Percentiles rank a stretch among this genome's conserved stretches.
These are phyloP conservation scores for Aspergillus quadricinctus DNA, from an alignment of 2,329 filamentous ascomycete species.

Conservation along the genomic window DNA sequence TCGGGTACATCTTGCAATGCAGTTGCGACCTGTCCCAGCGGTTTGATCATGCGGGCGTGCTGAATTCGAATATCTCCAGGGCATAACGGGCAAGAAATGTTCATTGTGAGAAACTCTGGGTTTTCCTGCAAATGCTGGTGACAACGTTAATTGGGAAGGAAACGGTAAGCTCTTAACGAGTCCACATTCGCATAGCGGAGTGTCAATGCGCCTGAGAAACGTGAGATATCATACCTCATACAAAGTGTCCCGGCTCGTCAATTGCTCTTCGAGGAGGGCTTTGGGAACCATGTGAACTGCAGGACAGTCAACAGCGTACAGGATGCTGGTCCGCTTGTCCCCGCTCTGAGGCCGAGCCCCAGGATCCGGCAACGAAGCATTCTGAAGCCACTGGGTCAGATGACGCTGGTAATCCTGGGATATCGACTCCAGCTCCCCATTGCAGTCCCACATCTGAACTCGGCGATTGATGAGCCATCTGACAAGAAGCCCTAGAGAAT, in stretches of 20 bases:
- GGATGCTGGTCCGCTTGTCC: constrained; percentile 3
- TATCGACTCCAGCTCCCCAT: constrained; percentile 20
- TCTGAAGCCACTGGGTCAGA: constrained; percentile 29
- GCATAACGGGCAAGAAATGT: constrained; percentile 31
- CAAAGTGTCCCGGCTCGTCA: constrained; percentile 26
- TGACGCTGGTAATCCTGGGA: constrained; percentile 23
- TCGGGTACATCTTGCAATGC: constrained; percentile 15
- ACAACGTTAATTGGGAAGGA: not conserved
- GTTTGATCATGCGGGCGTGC: constrained; percentile 31
- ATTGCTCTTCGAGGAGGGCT: constrained; percentile 26
- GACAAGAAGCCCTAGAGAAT: constrained; percentile 15
- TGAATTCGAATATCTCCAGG: constrained; percentile 27
- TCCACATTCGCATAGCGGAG: not conserved
- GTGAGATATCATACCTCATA: constrained; percentile 24
- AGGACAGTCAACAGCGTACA: constrained; percentile 34
- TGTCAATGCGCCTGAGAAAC: not conserved
- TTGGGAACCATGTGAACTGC: constrained; percentile 30
- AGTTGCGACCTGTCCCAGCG: constrained; percentile 23
- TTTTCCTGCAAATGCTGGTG: constrained; percentile 16
- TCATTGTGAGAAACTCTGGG: constrained; percentile 14
- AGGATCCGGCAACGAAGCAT: constrained; percentile 10
- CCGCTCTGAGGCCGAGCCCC: not conserved
- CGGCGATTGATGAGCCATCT: constrained; percentile 24
- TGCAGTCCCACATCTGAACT: constrained; percentile 25
- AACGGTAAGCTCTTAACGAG: not conserved